Evolutionary conservation across 106 monocot genomes (phyloP).

Genomic region (Triglochin maritima): DNA sequence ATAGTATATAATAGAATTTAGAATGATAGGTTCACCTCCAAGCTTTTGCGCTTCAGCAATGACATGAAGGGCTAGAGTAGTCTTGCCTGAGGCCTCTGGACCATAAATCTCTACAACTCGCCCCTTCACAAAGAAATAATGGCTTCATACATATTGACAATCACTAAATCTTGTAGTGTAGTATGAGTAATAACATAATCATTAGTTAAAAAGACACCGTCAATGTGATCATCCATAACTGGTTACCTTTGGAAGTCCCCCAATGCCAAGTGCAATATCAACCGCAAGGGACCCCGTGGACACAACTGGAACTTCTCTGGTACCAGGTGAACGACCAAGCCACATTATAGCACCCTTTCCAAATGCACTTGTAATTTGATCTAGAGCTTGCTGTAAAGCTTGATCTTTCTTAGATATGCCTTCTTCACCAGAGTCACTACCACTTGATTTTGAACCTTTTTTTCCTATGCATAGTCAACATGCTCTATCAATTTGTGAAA

Average conservation of each 20-base stretch:
- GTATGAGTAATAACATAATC: no score
- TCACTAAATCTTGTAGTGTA: no score
- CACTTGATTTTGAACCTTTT: conserved; percentile 53
- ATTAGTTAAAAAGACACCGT: no score
- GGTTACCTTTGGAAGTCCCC: conserved; percentile 94
- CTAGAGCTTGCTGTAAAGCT: conserved; percentile 80
- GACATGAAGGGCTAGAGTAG: conserved; percentile 95
- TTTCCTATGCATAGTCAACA: conserved; percentile 23
- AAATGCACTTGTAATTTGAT: conserved; percentile 83
- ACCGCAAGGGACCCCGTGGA: conserved; percentile 88
- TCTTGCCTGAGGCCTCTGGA: conserved; percentile 97
- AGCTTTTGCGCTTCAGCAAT: conserved; percentile 91
- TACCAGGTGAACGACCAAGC: conserved; percentile 69
- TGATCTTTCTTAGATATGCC: conserved; percentile 69
- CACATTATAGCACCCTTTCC: conserved; percentile 99
- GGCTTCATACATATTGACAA: no score
- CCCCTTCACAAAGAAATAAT: conserved; percentile 36
- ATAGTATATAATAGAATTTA: no score
- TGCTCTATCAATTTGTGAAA: neutral
- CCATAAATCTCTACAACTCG: conserved; percentile 98
- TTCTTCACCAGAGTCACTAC: conserved; percentile 68
- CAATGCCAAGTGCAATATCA: conserved; percentile 85
- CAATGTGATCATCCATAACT: neutral
- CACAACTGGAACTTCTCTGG: conserved; percentile 80
- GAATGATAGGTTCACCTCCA: conserved; percentile 38